These are phyloP conservation scores for Lolium multiflorum DNA, from an alignment of 176 grass and related monocot species.

Conservation along the genomic window DNA sequence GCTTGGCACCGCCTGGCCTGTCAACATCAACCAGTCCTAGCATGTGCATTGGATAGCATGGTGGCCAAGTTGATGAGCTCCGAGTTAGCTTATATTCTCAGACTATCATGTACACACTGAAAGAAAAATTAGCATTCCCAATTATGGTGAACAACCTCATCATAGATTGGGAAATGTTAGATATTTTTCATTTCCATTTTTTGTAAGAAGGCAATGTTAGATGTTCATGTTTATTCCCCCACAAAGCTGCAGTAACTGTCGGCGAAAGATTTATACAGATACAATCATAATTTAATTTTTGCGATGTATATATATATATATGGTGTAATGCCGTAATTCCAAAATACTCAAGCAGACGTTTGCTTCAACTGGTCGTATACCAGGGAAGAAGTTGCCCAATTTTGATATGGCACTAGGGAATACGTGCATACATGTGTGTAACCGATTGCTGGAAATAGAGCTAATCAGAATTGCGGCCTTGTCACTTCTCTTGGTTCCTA, in stretches of 20 bases:
- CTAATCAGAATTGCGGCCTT: not conserved
- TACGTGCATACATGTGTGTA: conserved; percentile 16
- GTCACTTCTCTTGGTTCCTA: conserved; percentile 29
- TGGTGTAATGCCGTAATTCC: not conserved
- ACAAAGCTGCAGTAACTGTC: not conserved
- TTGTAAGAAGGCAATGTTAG: not conserved
- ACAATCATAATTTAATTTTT: not conserved
- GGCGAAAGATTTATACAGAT: not conserved
- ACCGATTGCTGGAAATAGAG: conserved; percentile 28
- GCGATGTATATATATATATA: not conserved
- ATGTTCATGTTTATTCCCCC: not conserved
- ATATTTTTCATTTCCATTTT: not conserved
- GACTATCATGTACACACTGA: not conserved
- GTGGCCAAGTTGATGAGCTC: not conserved
- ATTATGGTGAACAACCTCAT: not conserved
- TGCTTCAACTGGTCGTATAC: not conserved
- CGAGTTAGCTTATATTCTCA: conserved; percentile 21
- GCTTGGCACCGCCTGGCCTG: not conserved
- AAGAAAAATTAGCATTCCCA: not conserved
- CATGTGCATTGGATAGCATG: not conserved
- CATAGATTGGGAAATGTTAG: conserved; percentile 3
- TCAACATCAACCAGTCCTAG: not conserved
- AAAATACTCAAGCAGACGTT: not conserved
- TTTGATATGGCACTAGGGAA: not conserved
- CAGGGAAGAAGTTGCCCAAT: not conserved